Percentiles rank a stretch among this genome's conserved stretches.
Conservation (phyloP, 2,329 filamentous ascomycete genomes). For the Colletotrichum tropicale region DNA sequence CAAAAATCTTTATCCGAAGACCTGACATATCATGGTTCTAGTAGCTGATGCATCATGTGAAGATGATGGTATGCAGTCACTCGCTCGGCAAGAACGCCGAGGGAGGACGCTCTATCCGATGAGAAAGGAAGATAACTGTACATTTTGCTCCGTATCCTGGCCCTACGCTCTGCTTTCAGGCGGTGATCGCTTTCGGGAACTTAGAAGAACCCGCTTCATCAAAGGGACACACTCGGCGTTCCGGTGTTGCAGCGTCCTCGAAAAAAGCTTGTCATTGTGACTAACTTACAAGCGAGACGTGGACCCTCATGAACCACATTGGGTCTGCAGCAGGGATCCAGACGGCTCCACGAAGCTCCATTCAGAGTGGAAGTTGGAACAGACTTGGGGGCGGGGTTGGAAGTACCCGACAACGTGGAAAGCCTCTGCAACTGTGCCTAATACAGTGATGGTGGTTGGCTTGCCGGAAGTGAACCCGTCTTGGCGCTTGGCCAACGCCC, state of each 20-base stretch:
- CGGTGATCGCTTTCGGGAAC: neutral
- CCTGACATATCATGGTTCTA: neutral
- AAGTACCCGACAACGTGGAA: neutral
- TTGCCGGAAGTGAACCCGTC: neutral
- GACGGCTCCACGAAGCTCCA: neutral
- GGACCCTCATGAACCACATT: neutral
- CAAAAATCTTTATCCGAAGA: neutral
- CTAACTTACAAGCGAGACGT: neutral
- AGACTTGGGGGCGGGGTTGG: neutral
- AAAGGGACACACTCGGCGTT: neutral
- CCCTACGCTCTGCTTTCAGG: neutral
- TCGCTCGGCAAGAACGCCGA: neutral
- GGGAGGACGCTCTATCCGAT: neutral
- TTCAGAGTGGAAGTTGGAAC: neutral
- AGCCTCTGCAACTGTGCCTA: neutral
- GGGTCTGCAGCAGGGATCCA: neutral
- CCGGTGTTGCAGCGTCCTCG: neutral
- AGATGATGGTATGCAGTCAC: neutral
- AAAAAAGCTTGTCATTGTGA: neutral
- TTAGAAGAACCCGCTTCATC: neutral
- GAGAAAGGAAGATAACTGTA: neutral
- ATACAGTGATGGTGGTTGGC: neutral
- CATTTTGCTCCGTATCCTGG: fast-evolving
- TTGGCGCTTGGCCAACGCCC: neutral
- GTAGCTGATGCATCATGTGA: neutral